Evolutionary conservation across 2,329 filamentous ascomycete species (phyloP), one percentile per base, ranked within the genome.

Genomic region (Fusarium caatingaense): DNA sequence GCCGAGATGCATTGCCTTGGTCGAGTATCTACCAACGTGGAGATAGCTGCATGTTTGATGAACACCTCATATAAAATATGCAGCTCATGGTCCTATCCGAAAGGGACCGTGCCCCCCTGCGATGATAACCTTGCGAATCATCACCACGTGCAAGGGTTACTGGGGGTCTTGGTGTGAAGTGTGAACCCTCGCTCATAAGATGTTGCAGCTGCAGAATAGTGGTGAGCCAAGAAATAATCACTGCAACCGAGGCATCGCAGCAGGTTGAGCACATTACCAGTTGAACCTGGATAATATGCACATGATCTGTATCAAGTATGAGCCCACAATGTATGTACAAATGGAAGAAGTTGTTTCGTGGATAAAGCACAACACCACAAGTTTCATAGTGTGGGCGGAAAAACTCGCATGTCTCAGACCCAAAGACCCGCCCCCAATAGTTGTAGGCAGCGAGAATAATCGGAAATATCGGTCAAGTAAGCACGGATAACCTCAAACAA

Each of bases 61-160:
- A 70, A 59, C 49, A 70, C 53, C 44, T 64, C 67, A 62, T 66
- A 64, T 60, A 66, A 25, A 51, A 68, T 54, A 70, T 71, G 63
- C 67, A 70, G 42, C 50, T 68, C 63, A 71, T 71, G 45, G 53
- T 40, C 28, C 54, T 68, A 47, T 68, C 54, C 23, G 21, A 40
- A 60, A 32, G 42, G 62, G 66, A 48, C 67, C 40, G 63, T 58
- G 61, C 61, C 49, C 60, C 60, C 54, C 23, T 25, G 42, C 25
- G 18, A 32, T 66, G 28, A 62, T 46, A 61, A 57, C 61, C 66
- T 51, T 67, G 62, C 56, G 27, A 67, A 54, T 37, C 28, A 56
- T 53, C 62, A 68, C 55, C 64, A 70, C 50, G 54, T 68, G 67
- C 62, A 63, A 51, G 49, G 49, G 42, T 45, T 54, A 49, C n/a